Percentiles rank a stretch among this genome's conserved stretches.
These are phyloP conservation scores for Penicillium chermesinum DNA, from an alignment of 495 filamentous ascomycete species.

Conservation along the genomic window DNA sequence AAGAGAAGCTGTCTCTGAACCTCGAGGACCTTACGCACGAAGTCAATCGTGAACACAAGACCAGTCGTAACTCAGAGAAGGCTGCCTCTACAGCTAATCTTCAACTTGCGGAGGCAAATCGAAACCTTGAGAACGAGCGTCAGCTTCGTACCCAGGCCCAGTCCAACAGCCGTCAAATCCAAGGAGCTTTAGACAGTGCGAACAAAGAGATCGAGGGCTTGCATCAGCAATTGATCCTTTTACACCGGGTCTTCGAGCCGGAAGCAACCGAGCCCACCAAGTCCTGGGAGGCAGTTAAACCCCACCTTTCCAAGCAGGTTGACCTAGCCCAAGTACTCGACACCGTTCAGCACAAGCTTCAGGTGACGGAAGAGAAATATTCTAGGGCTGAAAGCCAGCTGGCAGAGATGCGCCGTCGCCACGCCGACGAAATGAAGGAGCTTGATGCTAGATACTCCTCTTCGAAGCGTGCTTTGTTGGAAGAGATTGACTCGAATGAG, in stretches of 20 bases:
- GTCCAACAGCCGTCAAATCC: constrained; percentile 74
- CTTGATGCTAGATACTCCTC: constrained; percentile 67
- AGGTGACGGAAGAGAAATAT: constrained; percentile 79
- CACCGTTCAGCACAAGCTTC: constrained; percentile 76
- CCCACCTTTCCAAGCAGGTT: constrained; percentile 59
- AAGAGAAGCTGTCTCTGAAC: constrained; percentile 85
- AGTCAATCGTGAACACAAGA: constrained; percentile 83
- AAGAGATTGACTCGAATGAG: constrained; percentile 86
- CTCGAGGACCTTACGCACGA: constrained; percentile 95
- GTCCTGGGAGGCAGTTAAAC: constrained; percentile 59
- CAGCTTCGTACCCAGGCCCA: constrained; percentile 85
- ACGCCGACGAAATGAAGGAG: constrained; percentile 68
- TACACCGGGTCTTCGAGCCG: constrained; percentile 84
- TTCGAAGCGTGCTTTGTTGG: constrained; percentile 66
- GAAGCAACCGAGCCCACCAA: constrained; percentile 55
- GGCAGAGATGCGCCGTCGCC: constrained; percentile 66
- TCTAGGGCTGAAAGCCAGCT: constrained; percentile 79
- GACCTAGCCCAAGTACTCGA: constrained; percentile 88
- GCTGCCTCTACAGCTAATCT: constrained; percentile 73
- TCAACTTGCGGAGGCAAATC: constrained; percentile 83
- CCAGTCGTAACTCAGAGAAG: constrained; percentile 86
- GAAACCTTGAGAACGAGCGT: constrained; percentile 83
- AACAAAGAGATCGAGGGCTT: constrained; percentile 76
- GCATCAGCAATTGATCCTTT: constrained; percentile 68
- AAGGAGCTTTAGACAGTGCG: constrained; percentile 66